phyloP scores from a whole-genome alignment of 352 stramenopile species.

The Phytophthora tubulina region DNA sequence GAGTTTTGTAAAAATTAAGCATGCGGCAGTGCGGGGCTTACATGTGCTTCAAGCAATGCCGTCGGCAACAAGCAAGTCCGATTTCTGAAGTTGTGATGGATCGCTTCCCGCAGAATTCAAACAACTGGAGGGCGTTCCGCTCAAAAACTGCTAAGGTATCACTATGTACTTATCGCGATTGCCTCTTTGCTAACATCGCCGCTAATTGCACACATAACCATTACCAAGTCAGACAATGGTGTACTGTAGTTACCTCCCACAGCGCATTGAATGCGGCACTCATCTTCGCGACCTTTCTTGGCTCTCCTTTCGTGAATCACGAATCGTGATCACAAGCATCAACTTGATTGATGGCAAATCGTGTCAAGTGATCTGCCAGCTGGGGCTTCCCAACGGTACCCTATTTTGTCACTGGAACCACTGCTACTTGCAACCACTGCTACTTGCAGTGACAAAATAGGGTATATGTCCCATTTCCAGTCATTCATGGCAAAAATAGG shows the following conservation, averaged over 20 bases:
- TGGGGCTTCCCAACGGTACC: background rate
- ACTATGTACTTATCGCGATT: too few relatives aligned
- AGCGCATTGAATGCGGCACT: too few relatives aligned
- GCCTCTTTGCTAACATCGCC: too few relatives aligned
- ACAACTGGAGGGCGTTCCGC: too few relatives aligned
- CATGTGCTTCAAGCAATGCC: too few relatives aligned
- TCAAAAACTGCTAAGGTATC: too few relatives aligned
- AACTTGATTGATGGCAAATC: slow-evolving; percentile 29
- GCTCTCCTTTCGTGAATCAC: slow-evolving; percentile 3
- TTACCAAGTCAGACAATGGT: too few relatives aligned
- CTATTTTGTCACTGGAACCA: slow-evolving; percentile 1
- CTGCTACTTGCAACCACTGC: background rate
- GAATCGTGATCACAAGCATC: background rate
- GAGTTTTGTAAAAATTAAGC: background rate
- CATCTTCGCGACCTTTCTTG: too few relatives aligned
- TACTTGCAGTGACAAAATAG: background rate
- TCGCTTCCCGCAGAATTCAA: too few relatives aligned
- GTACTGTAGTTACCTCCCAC: too few relatives aligned
- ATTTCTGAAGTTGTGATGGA: background rate
- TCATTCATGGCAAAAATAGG: slow-evolving; percentile 19
- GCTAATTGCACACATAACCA: too few relatives aligned
- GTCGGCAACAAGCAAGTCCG: background rate
- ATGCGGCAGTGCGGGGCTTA: too few relatives aligned
- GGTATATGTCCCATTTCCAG: slow-evolving; percentile 4
- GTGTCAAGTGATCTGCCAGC: slow-evolving; percentile 8